Base-by-base conservation (phyloP, 1,284 basidiomycete species). In the Neotropicomus parvogracilis region DNA sequence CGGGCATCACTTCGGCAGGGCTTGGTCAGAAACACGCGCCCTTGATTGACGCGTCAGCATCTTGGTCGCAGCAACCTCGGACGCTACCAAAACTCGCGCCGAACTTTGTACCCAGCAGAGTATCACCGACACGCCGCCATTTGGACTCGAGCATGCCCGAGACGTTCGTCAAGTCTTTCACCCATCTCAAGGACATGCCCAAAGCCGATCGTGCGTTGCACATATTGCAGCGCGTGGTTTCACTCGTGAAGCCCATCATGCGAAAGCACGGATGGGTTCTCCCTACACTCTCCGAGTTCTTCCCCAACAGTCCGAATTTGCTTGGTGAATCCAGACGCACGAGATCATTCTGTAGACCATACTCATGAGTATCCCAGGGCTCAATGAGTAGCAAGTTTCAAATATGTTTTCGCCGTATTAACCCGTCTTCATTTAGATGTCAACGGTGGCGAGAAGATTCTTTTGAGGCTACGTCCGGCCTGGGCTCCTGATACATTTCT, bases 201-300 rank as follows among this genome's bases (percentile, higher is more conserved):
- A 75, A 77, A 56, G 75, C 79, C 34, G 77, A 84, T 51, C 72
- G 75, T 36, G 85, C 86, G 20, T 69, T 87, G 27, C 59, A 71
- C 13, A 71, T 88, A 53, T 75, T 94, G 26, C 81, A 91, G 62
- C 78, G 80, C 56, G 75, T 89, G 27, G 87, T 88, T 0, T 85
- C 85, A 13, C 75, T 90, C 44, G 90, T 93, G 38, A 92, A 92
- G 65, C 91, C 91, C 4, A 89, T 95, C 57, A 94, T 94, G 91
- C 73, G 81, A 51, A 90, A 85, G 57, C 83, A 85, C 56, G 70
- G 70, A 6, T 94, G 91, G 91, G 74, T 77, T 28, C 74, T 95
- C 8, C 90, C 90, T n/a, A 75, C 80, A 0, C 78, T 95, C 13
- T 75, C 85, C 12, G 92, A 95, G 65, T 94, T 95, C 74, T 87